Evolutionary conservation across 345 rosid genomes (phyloP).

Genomic region (Citropsis articulata): DNA sequence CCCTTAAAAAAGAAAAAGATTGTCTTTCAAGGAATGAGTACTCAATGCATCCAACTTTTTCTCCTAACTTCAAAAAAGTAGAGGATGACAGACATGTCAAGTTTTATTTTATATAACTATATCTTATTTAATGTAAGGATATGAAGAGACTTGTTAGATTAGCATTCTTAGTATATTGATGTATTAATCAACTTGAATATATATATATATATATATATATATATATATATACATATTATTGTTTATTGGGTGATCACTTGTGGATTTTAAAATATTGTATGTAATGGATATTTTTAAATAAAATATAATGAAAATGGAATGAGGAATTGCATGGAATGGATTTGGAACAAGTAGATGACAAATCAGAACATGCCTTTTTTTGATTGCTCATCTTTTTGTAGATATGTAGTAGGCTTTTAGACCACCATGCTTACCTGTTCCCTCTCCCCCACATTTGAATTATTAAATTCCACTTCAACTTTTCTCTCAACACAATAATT

Average conservation of each 20-base stretch:
- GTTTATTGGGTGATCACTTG: neutral
- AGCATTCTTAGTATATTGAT: neutral
- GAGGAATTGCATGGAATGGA: neutral
- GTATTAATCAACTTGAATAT: neutral
- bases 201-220: too few species aligned
- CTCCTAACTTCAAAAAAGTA: constrained; percentile 13
- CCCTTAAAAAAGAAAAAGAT: constrained; percentile 19
- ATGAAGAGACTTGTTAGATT: neutral
- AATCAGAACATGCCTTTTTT: constrained; percentile 17
- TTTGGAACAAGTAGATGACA: constrained; percentile 35
- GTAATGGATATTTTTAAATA: neutral
- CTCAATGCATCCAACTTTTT: constrained; percentile 11
- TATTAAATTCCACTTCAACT: neutral
- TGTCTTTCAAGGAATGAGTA: constrained; percentile 16
- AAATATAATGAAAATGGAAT: constrained; percentile 5
- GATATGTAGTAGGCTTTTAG: constrained; percentile 33
- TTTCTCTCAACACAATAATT: neutral
- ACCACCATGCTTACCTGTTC: constrained; percentile 28
- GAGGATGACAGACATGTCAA: constrained; percentile 16
- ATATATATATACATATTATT: neutral
- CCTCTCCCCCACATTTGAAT: constrained; percentile 16
- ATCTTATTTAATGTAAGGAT: neutral
- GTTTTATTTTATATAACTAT: neutral
- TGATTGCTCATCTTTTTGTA: constrained; percentile 15
- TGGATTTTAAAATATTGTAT: neutral